phyloP scores from a whole-genome alignment of 176 grass and related monocot species.

The Oryza longistaminata region DNA sequence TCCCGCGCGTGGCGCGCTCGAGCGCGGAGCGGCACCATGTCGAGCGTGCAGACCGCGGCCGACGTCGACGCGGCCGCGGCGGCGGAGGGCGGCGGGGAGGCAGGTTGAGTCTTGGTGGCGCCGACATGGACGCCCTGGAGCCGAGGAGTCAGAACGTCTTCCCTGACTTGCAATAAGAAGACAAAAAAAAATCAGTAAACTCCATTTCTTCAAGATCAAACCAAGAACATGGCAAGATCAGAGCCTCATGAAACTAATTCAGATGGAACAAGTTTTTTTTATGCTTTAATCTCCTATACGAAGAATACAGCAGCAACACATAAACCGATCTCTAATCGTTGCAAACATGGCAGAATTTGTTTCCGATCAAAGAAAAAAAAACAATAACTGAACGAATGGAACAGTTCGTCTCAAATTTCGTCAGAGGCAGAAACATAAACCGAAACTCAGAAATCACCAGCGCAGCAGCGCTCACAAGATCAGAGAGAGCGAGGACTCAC shows the following conservation, averaged over 20 bases:
- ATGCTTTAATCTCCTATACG: no score
- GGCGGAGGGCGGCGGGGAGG: conserved; percentile 1
- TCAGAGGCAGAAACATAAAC: neutral
- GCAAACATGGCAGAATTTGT: neutral
- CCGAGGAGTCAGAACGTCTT: conserved; percentile 53
- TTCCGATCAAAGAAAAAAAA: neutral
- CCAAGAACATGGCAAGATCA: neutral
- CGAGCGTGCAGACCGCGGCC: conserved; percentile 52
- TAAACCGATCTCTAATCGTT: neutral
- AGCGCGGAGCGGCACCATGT: conserved; percentile 58
- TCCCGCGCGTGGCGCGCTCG: conserved; percentile 32
- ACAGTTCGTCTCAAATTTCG: neutral
- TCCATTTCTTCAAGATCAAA: neutral
- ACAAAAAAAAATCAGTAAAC: neutral
- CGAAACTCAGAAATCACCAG: neutral
- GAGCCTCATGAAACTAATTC: neutral
- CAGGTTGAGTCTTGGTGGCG: conserved; percentile 52
- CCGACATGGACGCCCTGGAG: neutral
- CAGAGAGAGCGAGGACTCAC: conserved; percentile 17
- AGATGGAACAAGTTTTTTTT: neutral
- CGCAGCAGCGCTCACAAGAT: neutral
- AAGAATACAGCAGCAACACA: neutral
- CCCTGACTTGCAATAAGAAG: conserved; percentile 42
- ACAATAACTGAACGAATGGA: neutral
- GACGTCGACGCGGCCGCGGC: neutral